Evolutionary conservation across 345 rosid species (phyloP).

Genomic region (Angophora floribunda): DNA sequence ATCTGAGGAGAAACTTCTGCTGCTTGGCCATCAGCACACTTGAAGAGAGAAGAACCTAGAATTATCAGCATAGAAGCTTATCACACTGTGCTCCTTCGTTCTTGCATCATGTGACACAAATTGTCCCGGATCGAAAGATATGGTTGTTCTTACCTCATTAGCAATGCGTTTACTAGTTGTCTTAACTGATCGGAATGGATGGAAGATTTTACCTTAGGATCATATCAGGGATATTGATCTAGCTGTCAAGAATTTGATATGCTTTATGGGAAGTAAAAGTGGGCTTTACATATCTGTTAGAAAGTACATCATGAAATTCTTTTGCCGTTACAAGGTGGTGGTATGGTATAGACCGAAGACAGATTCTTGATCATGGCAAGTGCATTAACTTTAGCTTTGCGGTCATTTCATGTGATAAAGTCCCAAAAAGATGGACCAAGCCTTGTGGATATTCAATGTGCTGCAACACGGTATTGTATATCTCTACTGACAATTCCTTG

Average conservation of each 20-base stretch:
- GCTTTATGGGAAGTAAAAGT: slow-evolving; percentile 61
- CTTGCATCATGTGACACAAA: slow-evolving; percentile 43
- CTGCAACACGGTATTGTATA: slow-evolving; percentile 44
- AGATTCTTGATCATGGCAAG: slow-evolving; percentile 69
- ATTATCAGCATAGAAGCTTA: slow-evolving; percentile 53
- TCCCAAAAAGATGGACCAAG: slow-evolving; percentile 14
- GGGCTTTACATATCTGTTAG: slow-evolving; percentile 59
- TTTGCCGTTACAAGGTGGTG: slow-evolving; percentile 8
- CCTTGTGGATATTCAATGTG: slow-evolving; percentile 14
- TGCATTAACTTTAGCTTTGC: slow-evolving; percentile 69
- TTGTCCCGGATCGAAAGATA: slow-evolving; percentile 22
- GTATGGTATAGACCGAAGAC: slow-evolving; percentile 39
- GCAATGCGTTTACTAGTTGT: slow-evolving; percentile 57
- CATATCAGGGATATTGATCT: slow-evolving; percentile 34
- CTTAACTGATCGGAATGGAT: slow-evolving; percentile 67
- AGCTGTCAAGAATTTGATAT: slow-evolving; percentile 47
- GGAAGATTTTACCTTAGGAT: slow-evolving; percentile 39
- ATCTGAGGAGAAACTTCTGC: slow-evolving; percentile 58
- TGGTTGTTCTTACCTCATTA: slow-evolving; percentile 41
- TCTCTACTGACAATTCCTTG: slow-evolving; percentile 67
- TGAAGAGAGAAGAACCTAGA: slow-evolving; percentile 70
- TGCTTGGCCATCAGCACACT: slow-evolving; percentile 41
- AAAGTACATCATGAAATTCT: slow-evolving; percentile 39
- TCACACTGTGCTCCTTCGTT: slow-evolving; percentile 57
- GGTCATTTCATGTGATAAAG: slow-evolving; percentile 55